Base-by-base conservation (phyloP, 1,284 basidiomycete genomes). In the Amylostereum areolatum region DNA sequence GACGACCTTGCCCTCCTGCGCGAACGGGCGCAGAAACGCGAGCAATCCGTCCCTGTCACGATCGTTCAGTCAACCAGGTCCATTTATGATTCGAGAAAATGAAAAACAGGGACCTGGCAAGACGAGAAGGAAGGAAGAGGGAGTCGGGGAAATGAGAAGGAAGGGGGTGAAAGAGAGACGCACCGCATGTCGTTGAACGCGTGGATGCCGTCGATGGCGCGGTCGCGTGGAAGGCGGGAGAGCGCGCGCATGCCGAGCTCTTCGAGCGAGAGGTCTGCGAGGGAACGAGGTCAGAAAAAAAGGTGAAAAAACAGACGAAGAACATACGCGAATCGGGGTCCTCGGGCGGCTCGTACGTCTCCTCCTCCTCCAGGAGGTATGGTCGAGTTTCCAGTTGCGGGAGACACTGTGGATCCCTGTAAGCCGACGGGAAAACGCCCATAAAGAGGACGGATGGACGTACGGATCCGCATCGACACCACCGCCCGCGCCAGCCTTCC, bases 101-200 rank as follows among this genome's bases (percentile, higher is more conserved):
- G n/a, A n/a, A n/a, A 8, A n/a, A 8, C 8, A 8, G 33, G 33
- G 33, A n/a, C 6, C 7, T 28, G 5, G 27, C 24, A 24, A 24
- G 39, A 9, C n/a, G 8, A 29, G n/a, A n/a, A n/a, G n/a, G n/a
- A n/a, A n/a, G n/a, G n/a, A n/a, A n/a, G n/a, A n/a, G n/a, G n/a
- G n/a, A n/a, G n/a, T n/a, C n/a, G n/a, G n/a, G n/a, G n/a, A n/a
- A n/a, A n/a, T n/a, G 43, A 27, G 10, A 45, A 45, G 31, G 32
- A 27, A 43, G 32, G 9, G 32, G 29, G 27, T 6, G 10, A 42
- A 51, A 37, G 18, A 53, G 11, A 29, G 9, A 64, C 76, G 49
- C 53, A 89, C 87, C 84, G 73, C 85, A 91, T 83, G 48, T 75
- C 70, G 57, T 89, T 89, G 66, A 87, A 90, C 2, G 85, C 88